Evolutionary conservation across 208 protist genomes (phyloP).

Genomic region (Wallacemonas rigidus): DNA sequence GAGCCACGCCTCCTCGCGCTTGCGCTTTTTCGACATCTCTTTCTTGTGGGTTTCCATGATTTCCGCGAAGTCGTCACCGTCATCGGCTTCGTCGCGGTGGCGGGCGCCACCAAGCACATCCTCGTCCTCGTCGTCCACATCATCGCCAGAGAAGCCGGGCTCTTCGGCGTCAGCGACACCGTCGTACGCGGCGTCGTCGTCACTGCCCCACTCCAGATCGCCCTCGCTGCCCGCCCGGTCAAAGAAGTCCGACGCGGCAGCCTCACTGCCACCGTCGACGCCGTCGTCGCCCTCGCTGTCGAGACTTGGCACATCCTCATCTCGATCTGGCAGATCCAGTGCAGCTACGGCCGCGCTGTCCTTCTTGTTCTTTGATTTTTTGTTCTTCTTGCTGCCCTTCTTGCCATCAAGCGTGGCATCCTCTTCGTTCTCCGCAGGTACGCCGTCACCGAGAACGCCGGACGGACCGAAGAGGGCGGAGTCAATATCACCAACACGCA

Average conservation of each 20-base stretch:
- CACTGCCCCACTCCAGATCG: constrained; percentile 74
- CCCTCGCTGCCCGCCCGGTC: constrained; percentile 51
- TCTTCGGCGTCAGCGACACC: constrained; percentile 33
- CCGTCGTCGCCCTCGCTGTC: constrained; percentile 20
- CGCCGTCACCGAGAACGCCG: constrained; percentile 38
- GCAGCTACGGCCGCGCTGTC: neutral
- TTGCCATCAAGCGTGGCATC: neutral
- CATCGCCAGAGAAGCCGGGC: constrained; percentile 24
- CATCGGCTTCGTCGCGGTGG: constrained; percentile 32
- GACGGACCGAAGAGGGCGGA: constrained; percentile 80
- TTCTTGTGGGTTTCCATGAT: constrained; percentile 67
- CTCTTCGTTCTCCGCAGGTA: neutral
- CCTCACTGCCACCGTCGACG: neutral
- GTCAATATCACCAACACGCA: constrained; percentile 72
- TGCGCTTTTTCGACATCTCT: constrained; percentile 68
- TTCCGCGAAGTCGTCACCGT: constrained; percentile 84
- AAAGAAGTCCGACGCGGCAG: constrained; percentile 26
- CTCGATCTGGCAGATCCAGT: constrained; percentile 18
- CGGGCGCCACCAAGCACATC: constrained; percentile 42
- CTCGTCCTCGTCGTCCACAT: constrained; percentile 26
- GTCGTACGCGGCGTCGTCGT: constrained; percentile 64
- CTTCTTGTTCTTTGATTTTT: constrained; percentile 33
- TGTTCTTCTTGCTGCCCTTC: constrained; percentile 4
- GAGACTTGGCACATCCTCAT: constrained; percentile 38
- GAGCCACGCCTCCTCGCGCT: constrained; percentile 72